Evolutionary conservation across 2,329 filamentous ascomycete species (phyloP), one percentile per base, ranked within the genome.

Genomic region (Seiridium unicorne): DNA sequence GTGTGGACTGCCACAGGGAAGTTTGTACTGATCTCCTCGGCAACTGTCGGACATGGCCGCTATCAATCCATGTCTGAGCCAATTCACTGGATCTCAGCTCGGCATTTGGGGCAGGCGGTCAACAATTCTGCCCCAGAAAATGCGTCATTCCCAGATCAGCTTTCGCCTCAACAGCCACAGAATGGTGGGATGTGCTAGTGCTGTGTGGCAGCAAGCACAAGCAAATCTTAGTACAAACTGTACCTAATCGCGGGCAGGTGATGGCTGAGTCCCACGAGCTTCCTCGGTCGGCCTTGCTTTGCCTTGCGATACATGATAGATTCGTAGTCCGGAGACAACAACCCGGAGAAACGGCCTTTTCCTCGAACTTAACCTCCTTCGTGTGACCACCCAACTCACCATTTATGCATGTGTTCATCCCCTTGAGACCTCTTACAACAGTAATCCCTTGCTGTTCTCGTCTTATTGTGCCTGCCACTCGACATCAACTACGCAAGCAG

Each of bases 181-280:
- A 48, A 47, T 57, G 54, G 54, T 57, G 54, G 54, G 42, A 57
- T 57, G 54, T 57, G 42, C 26, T 47, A 44, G 51, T 44, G 36
- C 18, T 38, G n/a, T 44, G 40, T 46, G 53, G 51, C n/a, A 40
- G 51, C 18, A 26, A 26, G 18, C 18, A 26, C 18, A 26, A 26
- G 18, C 18, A 26, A 26, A 26, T 26, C 18, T 26, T 26, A 26
- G 18, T 26, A 26, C 18, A 26, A 26, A 26, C 18, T 26, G 18
- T 26, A 26, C 18, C 18, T 26, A 26, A 26, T 26, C 18, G 18
- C 18, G 18, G 51, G 35, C 26, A 18, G 32, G 10, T 55, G n/a
- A 35, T 42, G 35, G 36, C 36, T 26, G 36, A 18, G 35, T 18
- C 31, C 36, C 51, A 55, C 36, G 31, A 26, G 51, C 36, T 55